phyloP scores from a whole-genome alignment of 208 protist species.

The Crithidia acanthocephali region DNA sequence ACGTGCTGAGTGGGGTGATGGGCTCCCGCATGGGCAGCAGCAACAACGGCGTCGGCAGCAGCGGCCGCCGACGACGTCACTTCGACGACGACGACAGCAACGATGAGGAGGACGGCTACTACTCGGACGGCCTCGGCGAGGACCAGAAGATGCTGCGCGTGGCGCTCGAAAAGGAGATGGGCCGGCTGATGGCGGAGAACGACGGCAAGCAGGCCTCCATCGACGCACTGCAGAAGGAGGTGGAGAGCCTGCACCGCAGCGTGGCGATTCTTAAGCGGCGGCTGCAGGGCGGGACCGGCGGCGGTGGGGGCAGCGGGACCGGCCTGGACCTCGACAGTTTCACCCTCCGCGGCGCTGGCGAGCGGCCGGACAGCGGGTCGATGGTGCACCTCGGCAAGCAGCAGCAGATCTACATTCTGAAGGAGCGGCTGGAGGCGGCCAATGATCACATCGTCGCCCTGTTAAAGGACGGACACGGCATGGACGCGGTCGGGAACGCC shows the following conservation, averaged over 20 bases:
- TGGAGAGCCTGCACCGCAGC: conserved; percentile 50
- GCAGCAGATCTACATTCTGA: conserved; percentile 85
- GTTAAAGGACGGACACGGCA: conserved; percentile 15
- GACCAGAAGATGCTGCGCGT: conserved; percentile 38
- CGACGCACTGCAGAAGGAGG: conserved; percentile 44
- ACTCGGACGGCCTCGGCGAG: conserved; percentile 44
- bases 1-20: conserved; percentile 52
- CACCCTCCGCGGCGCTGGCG: conserved; percentile 2
- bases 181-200: conserved; percentile 58
- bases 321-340: conserved; percentile 2
- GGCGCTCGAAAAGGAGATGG: conserved; percentile 61
- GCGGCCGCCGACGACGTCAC: conserved; percentile 6
- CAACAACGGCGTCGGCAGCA: too few species aligned
- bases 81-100: conserved; percentile 9
- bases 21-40: neutral
- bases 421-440: conserved; percentile 72
- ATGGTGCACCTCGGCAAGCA: conserved; percentile 73
- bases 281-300: neutral
- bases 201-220: conserved; percentile 43
- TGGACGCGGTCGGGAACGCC: neutral
- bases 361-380: conserved; percentile 44
- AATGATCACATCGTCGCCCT: conserved; percentile 57
- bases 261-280: conserved; percentile 40
- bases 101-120: conserved; percentile 38
- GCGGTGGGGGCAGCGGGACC: neutral